Base-by-base conservation (phyloP, 345 rosid genomes). In the Salix exigua region DNA sequence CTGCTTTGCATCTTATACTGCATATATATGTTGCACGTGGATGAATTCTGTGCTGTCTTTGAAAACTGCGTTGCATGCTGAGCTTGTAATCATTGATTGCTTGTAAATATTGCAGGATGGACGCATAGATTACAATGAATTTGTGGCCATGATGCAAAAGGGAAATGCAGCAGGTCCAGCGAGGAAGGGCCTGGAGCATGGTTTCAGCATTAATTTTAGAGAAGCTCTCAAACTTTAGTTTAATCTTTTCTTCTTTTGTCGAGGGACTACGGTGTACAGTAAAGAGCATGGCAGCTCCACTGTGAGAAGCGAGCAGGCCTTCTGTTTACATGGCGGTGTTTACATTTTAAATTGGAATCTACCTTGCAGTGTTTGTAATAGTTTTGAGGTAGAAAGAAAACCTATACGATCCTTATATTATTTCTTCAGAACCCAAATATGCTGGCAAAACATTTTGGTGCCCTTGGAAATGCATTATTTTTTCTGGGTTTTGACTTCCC, bases 181-280 rank as follows among this genome's bases (percentile, higher is more conserved):
- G 16, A 83, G 62, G 84, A 85, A 74, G 73, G 79, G 76, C 55
- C 63, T 85, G 8, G 83, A 81, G 64, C 79, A 51, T 23, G 82
- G 85, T 77, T 80, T 82, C 82, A 85, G 88, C 85, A 80, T 91
- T 40, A 80, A 82, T 25, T 87, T 89, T 74, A 82, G 84, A 78
- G 84, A 84, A 51, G 86, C 84, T 51, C 65, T 78, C 30, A 84
- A 84, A 28, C 75, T 81, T 66, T 76, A 78, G 77, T 12, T 69
- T 58, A 23, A 5, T n/a, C 42, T 21, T 37, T 26, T 68, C 14
- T 18, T 46, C 23, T 30, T 51, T 48, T 25, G 23, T 50, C 0
- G 21, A 37, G 14, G 77, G 40, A 30, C 6, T 2, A 17, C 61
- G 68, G 44, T 28, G 79, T 74, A 71, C 58, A 71, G 77, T 71